Base-by-base conservation (phyloP, 2,329 filamentous ascomycete genomes). In the Cercospora canescens region DNA sequence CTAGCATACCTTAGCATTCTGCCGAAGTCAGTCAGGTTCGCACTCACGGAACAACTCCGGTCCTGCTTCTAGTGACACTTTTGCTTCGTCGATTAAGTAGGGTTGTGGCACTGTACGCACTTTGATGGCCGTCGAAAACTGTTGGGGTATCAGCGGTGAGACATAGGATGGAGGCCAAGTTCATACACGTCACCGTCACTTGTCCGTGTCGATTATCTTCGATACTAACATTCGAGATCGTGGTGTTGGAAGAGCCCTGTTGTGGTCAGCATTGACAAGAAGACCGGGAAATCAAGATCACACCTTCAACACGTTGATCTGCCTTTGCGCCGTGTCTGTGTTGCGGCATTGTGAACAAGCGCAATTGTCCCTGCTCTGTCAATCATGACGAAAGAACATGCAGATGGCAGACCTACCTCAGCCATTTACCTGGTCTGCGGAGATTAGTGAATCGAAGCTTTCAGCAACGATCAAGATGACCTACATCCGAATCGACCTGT, bases 261-360 rank as follows among this genome's bases (percentile, higher is more conserved):
- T 48, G 16, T 2, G 0, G 45, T 56, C 24, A 59, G 34, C 3
- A 52, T 21, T 59, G 24, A 48, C 11, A 3, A 21, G 16, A 16
- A 24, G 45, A 18, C 28, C 24, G 24, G 12, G 16, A 21, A 26
- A 9, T 11, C 16, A 30, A 6, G 9, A 16, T 30, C 32, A 24
- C 21, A 70, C 71, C 67, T 75, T 71, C 58, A 76, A 65, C 6
- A 77, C 75, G 35, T 76, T 77, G 66, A 76, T 73, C 35, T 74
- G 70, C 8, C 74, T 65, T 56, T 77, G 75, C 4, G 68, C 73
- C 7, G 75, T 77, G 32, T 76, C 71, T 21, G 63, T 69, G 34
- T 77, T 72, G 14, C 73, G 69, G 41, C 74, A 75, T 56, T 72
- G 58, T 5, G 70, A 61, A 62, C 75, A 74, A 28, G 69, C 59